Evolutionary conservation across 371 early-diverging fungal species (phyloP), one percentile per base, ranked within the genome.

Genomic region (Mucor racemosus): DNA sequence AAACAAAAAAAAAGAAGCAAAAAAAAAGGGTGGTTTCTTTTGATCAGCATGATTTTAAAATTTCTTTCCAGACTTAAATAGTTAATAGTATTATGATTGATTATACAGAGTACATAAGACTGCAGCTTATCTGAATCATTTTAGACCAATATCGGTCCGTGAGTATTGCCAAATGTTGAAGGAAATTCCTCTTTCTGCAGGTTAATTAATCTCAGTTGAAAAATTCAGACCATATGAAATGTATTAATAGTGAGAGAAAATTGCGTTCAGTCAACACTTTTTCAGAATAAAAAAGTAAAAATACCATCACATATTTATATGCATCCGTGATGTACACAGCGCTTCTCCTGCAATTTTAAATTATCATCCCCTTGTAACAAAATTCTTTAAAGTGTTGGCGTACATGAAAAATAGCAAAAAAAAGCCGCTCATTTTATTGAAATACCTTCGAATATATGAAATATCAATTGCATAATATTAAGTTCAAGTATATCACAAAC

Each of bases 121-220:
- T 38, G 38, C 38, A 38, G 38, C 4, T 38, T 7, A 38, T 38
- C 5, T 38, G 38, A 1, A 38, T 38, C 38, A 38, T 38, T 11
- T 38, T 9, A 7, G 1, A 11, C 3, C 38, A 38, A 4, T 50
- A 50, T 50, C 50, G 50, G 50, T 50, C 50, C 50, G 50, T 50
- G 50, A 50, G 50, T 50, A 50, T 50, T 50, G 50, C 50, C 50
- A 50, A 50, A 50, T 50, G 6, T 8, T 26, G 26, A 50, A 11
- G 11, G 6, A 50, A 26, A 10, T 10, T 5, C 50, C 13, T 21
- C 11, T 21, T 17, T 6, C 50, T n/a, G 50, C 50, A 39, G 19
- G 21, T 17, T 58, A 39, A 26, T 58, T 58, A 40, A 40, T 40
- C 56, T 26, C 26, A 26, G 26, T 26, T 26, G 26, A 26, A 3